Percentiles rank a stretch among this genome's conserved stretches.
phyloP scores from a whole-genome alignment of 139 green algal species.

The Dunaliella sp. region DNA sequence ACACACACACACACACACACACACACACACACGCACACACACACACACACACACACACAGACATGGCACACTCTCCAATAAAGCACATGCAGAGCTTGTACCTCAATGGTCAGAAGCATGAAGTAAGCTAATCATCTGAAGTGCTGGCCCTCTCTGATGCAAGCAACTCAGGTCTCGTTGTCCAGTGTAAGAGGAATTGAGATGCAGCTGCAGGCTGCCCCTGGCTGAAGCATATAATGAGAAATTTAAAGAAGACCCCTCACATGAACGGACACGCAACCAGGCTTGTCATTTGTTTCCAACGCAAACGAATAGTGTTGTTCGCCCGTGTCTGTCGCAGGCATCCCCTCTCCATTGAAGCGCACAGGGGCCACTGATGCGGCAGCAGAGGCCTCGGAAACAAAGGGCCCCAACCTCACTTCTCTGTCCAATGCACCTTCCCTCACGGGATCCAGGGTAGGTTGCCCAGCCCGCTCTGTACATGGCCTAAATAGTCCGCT shows the following conservation, averaged over 20 bases:
- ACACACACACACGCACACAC: background rate
- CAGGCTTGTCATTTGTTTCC: background rate
- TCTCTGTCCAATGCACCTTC: background rate
- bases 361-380: background rate
- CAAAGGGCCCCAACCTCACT: background rate
- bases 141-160: background rate
- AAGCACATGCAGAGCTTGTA: background rate
- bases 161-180: background rate
- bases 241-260: background rate
- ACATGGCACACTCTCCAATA: background rate
- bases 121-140: no score
- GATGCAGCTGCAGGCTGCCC: no score
- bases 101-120: background rate
- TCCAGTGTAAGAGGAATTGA: no score
- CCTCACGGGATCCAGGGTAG: background rate
- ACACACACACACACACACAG: background rate
- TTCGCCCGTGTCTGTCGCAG: background rate
- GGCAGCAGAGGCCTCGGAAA: background rate
- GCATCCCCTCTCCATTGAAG: background rate
- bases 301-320: background rate
- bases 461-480: background rate
- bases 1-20: background rate
- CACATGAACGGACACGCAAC: background rate
- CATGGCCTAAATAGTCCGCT: background rate
- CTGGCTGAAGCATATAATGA: background rate